phyloP scores from a whole-genome alignment of 2,329 filamentous ascomycete genomes.

The Proliferodiscus dingleyae region DNA sequence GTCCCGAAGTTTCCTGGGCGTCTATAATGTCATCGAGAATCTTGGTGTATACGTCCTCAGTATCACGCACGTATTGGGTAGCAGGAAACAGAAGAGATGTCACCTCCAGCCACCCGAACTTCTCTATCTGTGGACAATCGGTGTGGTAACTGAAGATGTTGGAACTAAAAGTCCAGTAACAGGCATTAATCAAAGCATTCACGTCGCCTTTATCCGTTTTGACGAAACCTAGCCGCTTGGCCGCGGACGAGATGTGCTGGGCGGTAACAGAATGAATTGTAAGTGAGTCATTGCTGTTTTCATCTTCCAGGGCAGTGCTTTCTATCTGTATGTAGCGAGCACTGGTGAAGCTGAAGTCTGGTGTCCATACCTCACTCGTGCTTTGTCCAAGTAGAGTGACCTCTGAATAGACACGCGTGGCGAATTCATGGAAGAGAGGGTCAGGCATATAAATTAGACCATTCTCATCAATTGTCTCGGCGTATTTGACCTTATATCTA shows the following conservation, averaged over 20 bases:
- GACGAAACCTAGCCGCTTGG: too few species aligned
- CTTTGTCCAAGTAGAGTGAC: conserved; percentile 32
- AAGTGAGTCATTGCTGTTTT: conserved; percentile 32
- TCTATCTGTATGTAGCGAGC: conserved; percentile 40
- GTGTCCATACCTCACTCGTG: conserved; percentile 32
- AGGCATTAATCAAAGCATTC: conserved; percentile 34
- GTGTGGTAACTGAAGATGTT: conserved; percentile 44
- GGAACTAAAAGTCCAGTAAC: conserved; percentile 40
- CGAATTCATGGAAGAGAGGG: too few species aligned
- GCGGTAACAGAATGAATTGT: too few species aligned
- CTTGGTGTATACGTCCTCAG: conserved; percentile 43
- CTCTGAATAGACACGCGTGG: conserved; percentile 37
- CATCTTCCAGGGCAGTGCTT: conserved; percentile 35
- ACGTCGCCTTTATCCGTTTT: too few species aligned
- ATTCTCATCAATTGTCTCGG: too few species aligned
- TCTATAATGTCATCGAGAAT: conserved; percentile 44
- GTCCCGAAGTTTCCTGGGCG: conserved; percentile 39
- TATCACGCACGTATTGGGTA: conserved; percentile 42
- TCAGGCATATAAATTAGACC: too few species aligned
- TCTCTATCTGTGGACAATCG: conserved; percentile 43
- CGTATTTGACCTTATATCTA: too few species aligned
- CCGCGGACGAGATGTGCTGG: too few species aligned
- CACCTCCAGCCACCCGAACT: conserved; percentile 46
- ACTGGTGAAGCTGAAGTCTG: conserved; percentile 40
- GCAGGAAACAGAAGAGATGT: conserved; percentile 41